These are phyloP conservation scores for Skeletonema menzelii DNA, from an alignment of 108 stramenopile species.

Conservation along the genomic window DNA sequence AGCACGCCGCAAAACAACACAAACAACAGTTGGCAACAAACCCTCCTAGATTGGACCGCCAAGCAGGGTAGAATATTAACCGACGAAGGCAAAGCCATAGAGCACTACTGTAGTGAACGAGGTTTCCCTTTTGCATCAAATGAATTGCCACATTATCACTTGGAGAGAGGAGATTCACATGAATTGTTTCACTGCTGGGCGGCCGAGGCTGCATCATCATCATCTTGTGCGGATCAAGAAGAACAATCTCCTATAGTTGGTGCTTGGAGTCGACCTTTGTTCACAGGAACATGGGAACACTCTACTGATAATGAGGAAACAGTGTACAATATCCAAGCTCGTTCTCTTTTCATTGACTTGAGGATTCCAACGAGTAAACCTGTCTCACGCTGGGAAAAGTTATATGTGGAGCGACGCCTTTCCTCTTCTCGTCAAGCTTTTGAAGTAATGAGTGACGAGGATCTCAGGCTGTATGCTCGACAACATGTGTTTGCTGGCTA, in stretches of 20 bases:
- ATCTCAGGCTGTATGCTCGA: conserved; percentile 78
- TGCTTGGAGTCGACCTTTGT: conserved; percentile 82
- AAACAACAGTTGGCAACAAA: not conserved
- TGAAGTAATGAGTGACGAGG: conserved; percentile 46
- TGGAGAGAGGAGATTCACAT: conserved; percentile 59
- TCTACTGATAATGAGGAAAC: conserved; percentile 74
- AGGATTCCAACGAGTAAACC: conserved; percentile 70
- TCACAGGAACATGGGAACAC: conserved; percentile 86
- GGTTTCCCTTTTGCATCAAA: conserved; percentile 67
- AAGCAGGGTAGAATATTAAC: conserved; percentile 83
- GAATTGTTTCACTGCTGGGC: conserved; percentile 41
- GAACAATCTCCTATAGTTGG: conserved; percentile 53
- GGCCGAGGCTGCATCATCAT: not conserved
- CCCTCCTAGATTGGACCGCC: conserved; percentile 63
- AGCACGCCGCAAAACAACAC: not conserved
- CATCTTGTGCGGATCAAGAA: not conserved
- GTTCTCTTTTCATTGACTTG: conserved; percentile 84
- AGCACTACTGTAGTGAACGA: conserved; percentile 57
- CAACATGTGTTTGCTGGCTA: conserved; percentile 91
- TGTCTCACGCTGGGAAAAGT: conserved; percentile 26
- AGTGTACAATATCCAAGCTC: conserved; percentile 84
- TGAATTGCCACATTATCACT: conserved; percentile 85
- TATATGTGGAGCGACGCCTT: not conserved
- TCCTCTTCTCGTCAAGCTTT: conserved; percentile 27
- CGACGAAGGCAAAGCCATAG: conserved; percentile 58